A percentile compares a stretch with the other conserved stretches of the same genome.
phyloP scores from a whole-genome alignment of 2,329 filamentous ascomycete species.

The Metarhizium rileyi region DNA sequence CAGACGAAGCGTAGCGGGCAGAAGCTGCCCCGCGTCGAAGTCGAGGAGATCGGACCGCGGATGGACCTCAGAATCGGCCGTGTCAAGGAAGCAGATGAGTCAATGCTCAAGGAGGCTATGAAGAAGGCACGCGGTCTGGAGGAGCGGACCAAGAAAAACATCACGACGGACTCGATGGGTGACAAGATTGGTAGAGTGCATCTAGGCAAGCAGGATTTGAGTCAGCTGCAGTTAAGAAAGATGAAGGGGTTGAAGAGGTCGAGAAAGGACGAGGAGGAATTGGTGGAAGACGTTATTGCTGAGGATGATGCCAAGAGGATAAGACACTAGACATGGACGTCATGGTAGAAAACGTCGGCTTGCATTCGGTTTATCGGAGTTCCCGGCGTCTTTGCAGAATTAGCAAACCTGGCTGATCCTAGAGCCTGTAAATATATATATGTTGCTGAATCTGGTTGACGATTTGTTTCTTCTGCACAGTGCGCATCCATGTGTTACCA shows the following conservation, averaged over 20 bases:
- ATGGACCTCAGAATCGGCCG: conserved; percentile 87
- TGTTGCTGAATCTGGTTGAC: background rate
- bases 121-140: conserved; percentile 68
- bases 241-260: conserved; percentile 97
- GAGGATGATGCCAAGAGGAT: conserved; percentile 30
- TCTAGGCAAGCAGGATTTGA: conserved; percentile 80
- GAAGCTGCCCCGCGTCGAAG: conserved; percentile 78
- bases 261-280: conserved; percentile 47
- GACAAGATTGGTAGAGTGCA: conserved; percentile 96
- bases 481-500: background rate
- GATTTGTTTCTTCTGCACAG: background rate
- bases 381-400: background rate
- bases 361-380: background rate
- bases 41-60: conserved; percentile 90
- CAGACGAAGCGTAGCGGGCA: conserved; percentile 79
- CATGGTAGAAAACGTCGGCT: background rate
- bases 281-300: conserved; percentile 33
- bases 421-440: background rate
- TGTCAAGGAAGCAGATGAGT: conserved; percentile 65
- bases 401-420: background rate
- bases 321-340: conserved; percentile 18
- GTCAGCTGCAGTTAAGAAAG: conserved; percentile 85
- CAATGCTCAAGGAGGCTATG: conserved; percentile 80
- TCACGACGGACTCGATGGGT: conserved; percentile 81
- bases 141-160: conserved; percentile 90